Evolutionary conservation across 768 basidiomycete genomes (phyloP), one percentile per base, ranked within the genome.

Genomic region (Hypholoma fasciculare): DNA sequence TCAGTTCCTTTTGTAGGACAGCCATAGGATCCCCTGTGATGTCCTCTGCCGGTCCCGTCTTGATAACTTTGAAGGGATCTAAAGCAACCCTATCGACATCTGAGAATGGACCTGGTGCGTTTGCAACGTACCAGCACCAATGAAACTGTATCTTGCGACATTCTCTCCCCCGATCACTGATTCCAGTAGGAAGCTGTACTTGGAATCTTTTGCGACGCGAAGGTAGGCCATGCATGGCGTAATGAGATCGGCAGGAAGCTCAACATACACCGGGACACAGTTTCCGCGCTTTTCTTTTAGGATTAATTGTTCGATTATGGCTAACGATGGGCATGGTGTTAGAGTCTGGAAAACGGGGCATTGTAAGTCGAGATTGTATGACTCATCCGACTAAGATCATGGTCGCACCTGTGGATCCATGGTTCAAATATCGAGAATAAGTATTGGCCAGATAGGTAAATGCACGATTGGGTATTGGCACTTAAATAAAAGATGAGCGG

Each of bases 141-240:
- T 90, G 74, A 98, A 98, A 67, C 92, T 94, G 74, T 96, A 99
- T 53, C 97, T 85, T 36, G 91, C 95, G 49, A 96, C 77, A 69
- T 86, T 92, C 77, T 97, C 94, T 42, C 95, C 96, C 27, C 85
- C 90, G 27, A 93, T 80, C 44, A 98, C 90, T 47, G 93, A 95
- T 73, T 99, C 97, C 43, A 99, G 82, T 48, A 99, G 76, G 72
- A 98, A 99, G 70, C 92, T 95, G 77, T 96, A 92, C 70, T 90
- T 92, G 1, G 93, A 92, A 67, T 94, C 92, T 67, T 95, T 89
- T 12, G 96, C 87, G 60, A 98, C 82, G 57, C 94, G 87, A 49
- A 99, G 85, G 73, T 98, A 99, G 7, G 97, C 96, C 77, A 94
- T 90, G 69, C 94, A 95, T 72, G 97, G 97, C 23, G 97, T 99